These are phyloP conservation scores for Trichophyton rubrum DNA, from an alignment of 2,329 filamentous ascomycete genomes.

Conservation along the genomic window DNA sequence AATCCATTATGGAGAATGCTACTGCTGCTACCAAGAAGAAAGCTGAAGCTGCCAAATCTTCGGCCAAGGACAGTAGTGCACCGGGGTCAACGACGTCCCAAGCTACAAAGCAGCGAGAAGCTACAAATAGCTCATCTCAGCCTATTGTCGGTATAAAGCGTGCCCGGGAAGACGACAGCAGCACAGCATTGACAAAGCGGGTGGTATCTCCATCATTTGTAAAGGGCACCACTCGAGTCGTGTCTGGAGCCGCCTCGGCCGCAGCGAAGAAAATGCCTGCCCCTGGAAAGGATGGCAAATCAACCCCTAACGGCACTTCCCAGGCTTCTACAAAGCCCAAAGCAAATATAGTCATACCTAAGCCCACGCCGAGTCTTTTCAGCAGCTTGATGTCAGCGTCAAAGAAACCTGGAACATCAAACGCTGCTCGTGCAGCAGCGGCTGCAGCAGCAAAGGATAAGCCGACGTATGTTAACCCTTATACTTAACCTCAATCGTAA, in stretches of 20 bases:
- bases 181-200: constrained; percentile 27
- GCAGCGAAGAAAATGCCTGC: neutral
- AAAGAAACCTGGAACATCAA: constrained; percentile 39
- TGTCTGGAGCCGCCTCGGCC: neutral
- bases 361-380: constrained; percentile 34
- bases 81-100: constrained; percentile 14
- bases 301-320: constrained; percentile 14
- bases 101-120: neutral
- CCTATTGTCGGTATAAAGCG: constrained; percentile 27
- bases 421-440: constrained; percentile 37
- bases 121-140: constrained; percentile 11
- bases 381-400: constrained; percentile 37
- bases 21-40: constrained; percentile 34
- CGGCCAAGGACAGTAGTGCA: constrained; percentile 24
- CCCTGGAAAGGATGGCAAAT: constrained; percentile 10
- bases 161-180: constrained; percentile 27
- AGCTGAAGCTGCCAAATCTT: constrained; percentile 25
- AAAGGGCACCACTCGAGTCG: constrained; percentile 23
- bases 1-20: constrained; percentile 42
- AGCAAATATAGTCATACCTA: constrained; percentile 29
- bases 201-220: constrained; percentile 24
- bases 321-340: constrained; percentile 22
- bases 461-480: constrained; percentile 19
- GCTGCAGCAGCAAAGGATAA: constrained; percentile 24
- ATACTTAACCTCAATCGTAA: neutral